These are phyloP conservation scores for Candida succiphila DNA, from an alignment of 805 yeast genomes.

Conservation along the genomic window DNA sequence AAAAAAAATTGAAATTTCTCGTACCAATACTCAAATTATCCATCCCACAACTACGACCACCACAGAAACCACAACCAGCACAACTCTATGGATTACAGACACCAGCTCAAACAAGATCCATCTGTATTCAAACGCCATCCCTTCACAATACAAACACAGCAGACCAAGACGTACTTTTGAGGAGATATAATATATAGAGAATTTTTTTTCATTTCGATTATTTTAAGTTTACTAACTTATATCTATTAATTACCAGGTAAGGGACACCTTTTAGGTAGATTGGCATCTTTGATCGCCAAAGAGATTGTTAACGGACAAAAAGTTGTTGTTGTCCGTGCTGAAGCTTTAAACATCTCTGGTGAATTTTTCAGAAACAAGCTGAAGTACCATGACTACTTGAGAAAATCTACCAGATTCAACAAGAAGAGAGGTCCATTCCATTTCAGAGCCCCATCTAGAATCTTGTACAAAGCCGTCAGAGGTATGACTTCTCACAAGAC, in stretches of 20 bases:
- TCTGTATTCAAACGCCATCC: too few species aligned
- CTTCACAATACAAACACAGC: too few species aligned
- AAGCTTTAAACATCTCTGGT: constrained; percentile 97
- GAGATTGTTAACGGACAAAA: constrained; percentile 97
- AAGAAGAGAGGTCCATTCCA: constrained; percentile 99
- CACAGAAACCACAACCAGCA: too few species aligned
- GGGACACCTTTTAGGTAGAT: constrained; percentile 99
- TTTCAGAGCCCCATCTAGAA: constrained; percentile 99
- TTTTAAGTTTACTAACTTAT: constrained; percentile 4
- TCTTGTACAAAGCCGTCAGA: constrained; percentile 98
- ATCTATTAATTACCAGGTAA: constrained; percentile 40
- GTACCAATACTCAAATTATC: too few species aligned
- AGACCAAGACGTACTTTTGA: too few species aligned
- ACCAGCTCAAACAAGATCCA: too few species aligned
- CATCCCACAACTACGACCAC: too few species aligned
- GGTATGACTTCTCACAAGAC: constrained; percentile 99
- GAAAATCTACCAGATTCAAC: constrained; percentile 99
- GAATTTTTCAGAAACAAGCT: constrained; percentile 99
- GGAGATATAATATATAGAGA: too few species aligned
- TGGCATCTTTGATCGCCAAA: constrained; percentile 97
- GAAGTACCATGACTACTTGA: constrained; percentile 99
- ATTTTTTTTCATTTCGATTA: too few species aligned
- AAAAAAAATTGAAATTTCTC: too few species aligned
- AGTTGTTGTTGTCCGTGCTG: constrained; percentile 95
- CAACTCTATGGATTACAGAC: too few species aligned